phyloP scores from a whole-genome alignment of 805 yeast genomes.

The Cyberlindnera meyerae region DNA sequence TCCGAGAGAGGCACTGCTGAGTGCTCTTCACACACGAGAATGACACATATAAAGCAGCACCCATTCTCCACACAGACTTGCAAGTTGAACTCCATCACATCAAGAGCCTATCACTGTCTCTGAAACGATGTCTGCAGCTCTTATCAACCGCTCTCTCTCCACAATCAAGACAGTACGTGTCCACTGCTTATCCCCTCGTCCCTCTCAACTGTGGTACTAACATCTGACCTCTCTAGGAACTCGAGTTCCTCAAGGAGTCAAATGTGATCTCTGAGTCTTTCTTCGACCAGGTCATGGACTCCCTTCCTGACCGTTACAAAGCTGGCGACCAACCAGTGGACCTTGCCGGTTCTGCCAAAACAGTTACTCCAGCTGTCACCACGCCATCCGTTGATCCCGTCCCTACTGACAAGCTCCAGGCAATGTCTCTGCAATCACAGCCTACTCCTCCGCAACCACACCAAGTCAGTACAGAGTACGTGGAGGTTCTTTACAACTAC shows the following conservation, averaged over 20 bases:
- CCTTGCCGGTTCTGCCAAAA: constrained; percentile 16
- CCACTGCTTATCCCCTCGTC: background rate
- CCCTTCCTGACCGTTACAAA: constrained; percentile 55
- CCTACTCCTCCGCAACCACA: constrained; percentile 20
- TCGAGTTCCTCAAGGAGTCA: constrained; percentile 74
- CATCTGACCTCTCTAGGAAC: constrained; percentile 40
- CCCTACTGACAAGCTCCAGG: constrained; percentile 11
- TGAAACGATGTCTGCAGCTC: constrained; percentile 46
- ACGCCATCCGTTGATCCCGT: constrained; percentile 28
- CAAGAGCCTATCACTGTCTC: no score
- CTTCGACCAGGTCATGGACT: constrained; percentile 42
- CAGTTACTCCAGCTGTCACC: constrained; percentile 4
- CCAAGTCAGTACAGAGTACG: constrained; percentile 34
- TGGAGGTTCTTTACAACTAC: constrained; percentile 73
- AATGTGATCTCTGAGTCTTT: constrained; percentile 60
- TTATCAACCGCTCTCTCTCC: constrained; percentile 73
- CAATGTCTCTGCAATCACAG: constrained; percentile 17
- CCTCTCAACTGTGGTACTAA: background rate
- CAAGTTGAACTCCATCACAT: no score
- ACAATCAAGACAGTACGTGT: constrained; percentile 54
- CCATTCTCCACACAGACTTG: no score
- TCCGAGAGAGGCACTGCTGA: no score
- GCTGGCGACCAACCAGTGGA: constrained; percentile 48
- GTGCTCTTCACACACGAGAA: no score
- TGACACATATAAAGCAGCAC: no score